These are phyloP conservation scores for Striga hermonthica DNA, from an alignment of 305 asterid genomes.

Conservation along the genomic window DNA sequence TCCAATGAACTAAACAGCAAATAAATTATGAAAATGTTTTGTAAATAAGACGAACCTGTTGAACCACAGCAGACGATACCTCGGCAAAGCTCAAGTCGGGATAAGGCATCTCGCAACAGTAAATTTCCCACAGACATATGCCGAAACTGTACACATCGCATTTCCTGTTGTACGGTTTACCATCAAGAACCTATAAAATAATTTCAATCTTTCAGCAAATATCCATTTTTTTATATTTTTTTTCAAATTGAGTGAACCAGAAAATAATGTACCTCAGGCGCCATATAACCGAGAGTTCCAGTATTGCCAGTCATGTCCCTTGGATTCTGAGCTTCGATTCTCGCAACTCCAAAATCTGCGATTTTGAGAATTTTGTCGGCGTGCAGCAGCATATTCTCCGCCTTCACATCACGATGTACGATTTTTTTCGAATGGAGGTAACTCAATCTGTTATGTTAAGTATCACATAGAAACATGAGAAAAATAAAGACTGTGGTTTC, in stretches of 20 bases:
- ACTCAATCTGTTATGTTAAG: conserved; percentile 44
- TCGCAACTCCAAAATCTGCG: conserved; percentile 49
- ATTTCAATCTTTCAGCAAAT: background rate
- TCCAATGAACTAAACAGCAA: too few relatives aligned
- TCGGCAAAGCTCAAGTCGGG: conserved; percentile 45
- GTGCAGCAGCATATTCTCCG: conserved; percentile 47
- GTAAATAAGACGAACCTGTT: conserved; percentile 30
- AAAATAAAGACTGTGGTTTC: background rate
- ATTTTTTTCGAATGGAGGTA: conserved; percentile 47
- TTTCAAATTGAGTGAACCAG: background rate
- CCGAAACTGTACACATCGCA: conserved; percentile 48
- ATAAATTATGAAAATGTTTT: too few relatives aligned
- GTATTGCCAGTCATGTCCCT: conserved; percentile 52
- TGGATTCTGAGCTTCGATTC: conserved; percentile 52
- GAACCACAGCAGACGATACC: conserved; percentile 45
- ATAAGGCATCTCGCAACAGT: conserved; percentile 46
- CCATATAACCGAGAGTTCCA: conserved; percentile 54
- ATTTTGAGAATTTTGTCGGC: conserved; percentile 37
- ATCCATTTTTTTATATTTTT: too few relatives aligned
- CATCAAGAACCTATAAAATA: conserved; percentile 42
- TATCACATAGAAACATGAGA: conserved; percentile 1
- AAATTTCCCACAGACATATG: conserved; percentile 51
- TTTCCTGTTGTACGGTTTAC: conserved; percentile 49
- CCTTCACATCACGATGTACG: conserved; percentile 47
- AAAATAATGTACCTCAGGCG: conserved; percentile 40